Percentiles rank a stretch among this genome's conserved stretches.
phyloP scores from a whole-genome alignment of 768 basidiomycete species.

The Phanerodontia chrysosporium region DNA sequence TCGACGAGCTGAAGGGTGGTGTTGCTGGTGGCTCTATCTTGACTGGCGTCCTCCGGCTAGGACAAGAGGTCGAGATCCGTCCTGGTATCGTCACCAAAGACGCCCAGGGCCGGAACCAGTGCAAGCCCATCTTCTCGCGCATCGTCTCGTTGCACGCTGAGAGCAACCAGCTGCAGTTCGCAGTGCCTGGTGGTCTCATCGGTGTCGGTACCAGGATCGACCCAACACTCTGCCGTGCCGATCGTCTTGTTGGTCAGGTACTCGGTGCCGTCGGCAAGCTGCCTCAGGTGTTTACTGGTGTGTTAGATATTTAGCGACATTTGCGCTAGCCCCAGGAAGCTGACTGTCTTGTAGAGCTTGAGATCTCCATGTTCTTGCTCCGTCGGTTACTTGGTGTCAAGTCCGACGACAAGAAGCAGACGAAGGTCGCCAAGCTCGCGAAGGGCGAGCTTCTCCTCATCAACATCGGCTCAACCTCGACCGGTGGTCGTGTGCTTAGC shows the following conservation, averaged over 20 bases:
- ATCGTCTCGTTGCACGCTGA: slow-evolving; percentile 95
- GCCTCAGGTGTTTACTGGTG: slow-evolving; percentile 89
- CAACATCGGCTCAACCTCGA: slow-evolving; percentile 97
- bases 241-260: slow-evolving; percentile 95
- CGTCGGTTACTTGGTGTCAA: slow-evolving; percentile 96
- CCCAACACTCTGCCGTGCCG: slow-evolving; percentile 94
- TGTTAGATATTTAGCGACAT: background rate
- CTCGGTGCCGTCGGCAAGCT: slow-evolving; percentile 92
- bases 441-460: slow-evolving; percentile 93
- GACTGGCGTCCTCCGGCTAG: slow-evolving; percentile 84
- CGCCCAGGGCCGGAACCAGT: slow-evolving; percentile 80
- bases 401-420: slow-evolving; percentile 98
- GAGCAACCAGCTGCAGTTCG: slow-evolving; percentile 89
- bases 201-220: slow-evolving; percentile 98
- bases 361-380: slow-evolving; percentile 91
- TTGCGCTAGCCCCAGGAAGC: background rate
- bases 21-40: slow-evolving; percentile 97
- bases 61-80: slow-evolving; percentile 93
- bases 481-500: slow-evolving; percentile 89
- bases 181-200: slow-evolving; percentile 95
- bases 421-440: slow-evolving; percentile 86
- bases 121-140: slow-evolving; percentile 88
- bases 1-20: slow-evolving; percentile 95
- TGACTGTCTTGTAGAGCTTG: slow-evolving; percentile 54
- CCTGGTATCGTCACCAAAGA: slow-evolving; percentile 98